Conservation (phyloP, 208 protist species). For the Crithidia thermophila region DNA sequence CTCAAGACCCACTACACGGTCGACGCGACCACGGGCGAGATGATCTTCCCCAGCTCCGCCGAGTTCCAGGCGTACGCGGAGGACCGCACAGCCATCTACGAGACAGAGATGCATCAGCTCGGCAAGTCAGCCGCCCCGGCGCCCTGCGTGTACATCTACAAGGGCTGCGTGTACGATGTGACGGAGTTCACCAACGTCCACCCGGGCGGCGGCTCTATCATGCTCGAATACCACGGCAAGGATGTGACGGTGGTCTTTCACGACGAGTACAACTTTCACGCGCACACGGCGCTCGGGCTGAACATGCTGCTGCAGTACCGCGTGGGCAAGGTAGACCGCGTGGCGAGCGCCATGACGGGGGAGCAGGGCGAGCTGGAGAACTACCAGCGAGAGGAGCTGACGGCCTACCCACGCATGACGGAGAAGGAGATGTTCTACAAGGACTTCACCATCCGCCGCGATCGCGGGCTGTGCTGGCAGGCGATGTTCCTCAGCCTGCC, state of each 20-base stretch:
- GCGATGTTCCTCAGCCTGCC: slow-evolving; percentile 41
- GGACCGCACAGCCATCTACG: slow-evolving; percentile 1
- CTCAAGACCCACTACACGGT: slow-evolving; percentile 19
- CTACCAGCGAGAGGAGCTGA: slow-evolving; percentile 48
- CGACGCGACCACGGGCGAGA: slow-evolving; percentile 30
- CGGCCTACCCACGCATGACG: slow-evolving; percentile 54
- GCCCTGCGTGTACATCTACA: slow-evolving; percentile 55
- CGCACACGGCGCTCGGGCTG: slow-evolving; percentile 41
- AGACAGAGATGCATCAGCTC: slow-evolving; percentile 12
- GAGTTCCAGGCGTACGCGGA: slow-evolving; percentile 44
- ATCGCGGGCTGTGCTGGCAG: slow-evolving; percentile 50
- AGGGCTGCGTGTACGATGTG: slow-evolving; percentile 73
- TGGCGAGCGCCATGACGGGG: slow-evolving; percentile 9
- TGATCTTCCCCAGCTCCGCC: slow-evolving; percentile 26
- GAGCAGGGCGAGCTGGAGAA: slow-evolving; percentile 21
- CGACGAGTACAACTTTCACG: slow-evolving; percentile 58
- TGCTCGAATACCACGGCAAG: slow-evolving; percentile 52
- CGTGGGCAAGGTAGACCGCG: slow-evolving; percentile 31
- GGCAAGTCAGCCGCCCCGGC: not conserved
- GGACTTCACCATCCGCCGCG: slow-evolving; percentile 48
- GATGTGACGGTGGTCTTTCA: slow-evolving; percentile 48
- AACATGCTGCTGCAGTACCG: slow-evolving; percentile 60
- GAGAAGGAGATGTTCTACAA: slow-evolving; percentile 48
- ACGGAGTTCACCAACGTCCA: slow-evolving; percentile 75
- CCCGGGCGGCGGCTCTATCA: slow-evolving; percentile 67